phyloP scores from a whole-genome alignment of 345 rosid species.

The Erodium maritimum region DNA sequence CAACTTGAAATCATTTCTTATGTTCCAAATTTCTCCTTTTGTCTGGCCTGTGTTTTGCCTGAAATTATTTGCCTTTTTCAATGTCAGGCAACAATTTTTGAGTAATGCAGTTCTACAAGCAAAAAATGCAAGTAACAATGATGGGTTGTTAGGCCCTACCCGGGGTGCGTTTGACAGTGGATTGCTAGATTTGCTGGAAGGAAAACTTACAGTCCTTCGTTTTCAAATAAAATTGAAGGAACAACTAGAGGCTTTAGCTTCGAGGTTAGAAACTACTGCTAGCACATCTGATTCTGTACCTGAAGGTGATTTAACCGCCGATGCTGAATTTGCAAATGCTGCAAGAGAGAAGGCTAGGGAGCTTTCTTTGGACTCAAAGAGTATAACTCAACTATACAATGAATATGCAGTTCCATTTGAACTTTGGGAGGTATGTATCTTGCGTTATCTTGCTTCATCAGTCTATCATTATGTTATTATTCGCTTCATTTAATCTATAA shows the following conservation, averaged over 20 bases:
- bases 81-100: slow-evolving; percentile 67
- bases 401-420: slow-evolving; percentile 96
- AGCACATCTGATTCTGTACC: slow-evolving; percentile 42
- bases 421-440: slow-evolving; percentile 79
- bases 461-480: slow-evolving; percentile 1
- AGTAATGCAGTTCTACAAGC: slow-evolving; percentile 95
- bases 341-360: slow-evolving; percentile 78
- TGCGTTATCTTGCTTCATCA: background rate
- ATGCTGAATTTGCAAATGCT: slow-evolving; percentile 35
- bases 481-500: background rate
- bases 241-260: slow-evolving; percentile 61
- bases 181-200: slow-evolving; percentile 90
- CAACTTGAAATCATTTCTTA: background rate
- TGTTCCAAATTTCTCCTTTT: background rate
- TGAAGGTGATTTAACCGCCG: slow-evolving; percentile 26
- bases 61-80: slow-evolving; percentile 8
- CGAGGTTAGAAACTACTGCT: slow-evolving; percentile 37
- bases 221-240: slow-evolving; percentile 88
- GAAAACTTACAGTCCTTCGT: slow-evolving; percentile 78
- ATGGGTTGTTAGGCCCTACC: slow-evolving; percentile 41
- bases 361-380: slow-evolving; percentile 77
- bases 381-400: slow-evolving; percentile 87
- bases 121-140: slow-evolving; percentile 63
- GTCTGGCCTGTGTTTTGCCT: background rate
- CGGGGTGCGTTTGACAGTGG: slow-evolving; percentile 56